These are phyloP conservation scores for Debaryomycetaceae sp. DNA, from an alignment of 1,139 yeast genomes.

Conservation along the genomic window DNA sequence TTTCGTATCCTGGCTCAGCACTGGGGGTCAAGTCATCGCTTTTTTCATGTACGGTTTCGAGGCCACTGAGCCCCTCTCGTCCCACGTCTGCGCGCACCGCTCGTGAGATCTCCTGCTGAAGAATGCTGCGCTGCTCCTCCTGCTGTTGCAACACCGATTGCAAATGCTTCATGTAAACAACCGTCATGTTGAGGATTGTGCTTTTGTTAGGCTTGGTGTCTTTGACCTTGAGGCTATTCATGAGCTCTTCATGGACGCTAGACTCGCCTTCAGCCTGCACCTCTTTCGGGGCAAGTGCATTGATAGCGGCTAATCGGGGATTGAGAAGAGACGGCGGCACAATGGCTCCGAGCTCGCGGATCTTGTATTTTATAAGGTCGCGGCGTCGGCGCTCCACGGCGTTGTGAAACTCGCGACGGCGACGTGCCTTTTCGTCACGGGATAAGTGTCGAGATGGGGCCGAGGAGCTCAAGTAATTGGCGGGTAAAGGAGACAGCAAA, in stretches of 20 bases:
- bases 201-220: conserved; percentile 68
- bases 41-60: conserved; percentile 1
- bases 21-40: too few relatives aligned
- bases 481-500: too few relatives aligned
- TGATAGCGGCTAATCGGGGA: conserved; percentile 36
- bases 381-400: conserved; percentile 75
- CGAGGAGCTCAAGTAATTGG: too few relatives aligned
- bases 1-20: too few relatives aligned
- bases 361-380: conserved; percentile 65
- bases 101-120: too few relatives aligned
- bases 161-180: conserved; percentile 55
- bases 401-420: conserved; percentile 70
- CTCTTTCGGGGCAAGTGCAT: conserved; percentile 32
- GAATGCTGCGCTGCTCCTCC: too few relatives aligned
- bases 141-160: conserved; percentile 31
- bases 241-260: conserved; percentile 27
- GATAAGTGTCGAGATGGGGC: too few relatives aligned
- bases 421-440: conserved; percentile 51
- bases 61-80: background rate
- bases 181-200: conserved; percentile 55
- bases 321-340: conserved; percentile 63
- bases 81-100: conserved; percentile 9
- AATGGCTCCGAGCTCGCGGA: conserved; percentile 57
- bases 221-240: conserved; percentile 36
- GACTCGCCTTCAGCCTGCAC: conserved; percentile 21